Conservation (phyloP, 768 basidiomycete genomes). For the Russula virescens region DNA sequence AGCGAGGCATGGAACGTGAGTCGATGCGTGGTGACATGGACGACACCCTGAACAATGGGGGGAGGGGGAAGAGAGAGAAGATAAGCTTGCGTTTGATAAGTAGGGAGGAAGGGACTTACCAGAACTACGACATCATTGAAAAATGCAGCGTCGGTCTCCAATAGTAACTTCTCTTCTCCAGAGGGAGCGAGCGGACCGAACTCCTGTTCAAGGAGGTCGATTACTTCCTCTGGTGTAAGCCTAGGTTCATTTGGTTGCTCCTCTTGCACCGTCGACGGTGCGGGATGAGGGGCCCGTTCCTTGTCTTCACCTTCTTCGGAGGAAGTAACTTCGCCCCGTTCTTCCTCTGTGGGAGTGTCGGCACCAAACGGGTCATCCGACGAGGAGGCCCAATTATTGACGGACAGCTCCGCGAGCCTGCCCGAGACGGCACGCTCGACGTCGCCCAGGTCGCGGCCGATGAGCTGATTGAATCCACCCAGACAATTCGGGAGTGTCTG, state of each 20-base stretch:
- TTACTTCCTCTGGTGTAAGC: constrained; percentile 43
- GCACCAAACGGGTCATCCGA: constrained; percentile 17
- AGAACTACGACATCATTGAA: constrained; percentile 46
- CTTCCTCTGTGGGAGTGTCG: background rate
- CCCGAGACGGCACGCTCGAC: constrained; percentile 33
- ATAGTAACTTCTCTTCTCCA: constrained; percentile 45
- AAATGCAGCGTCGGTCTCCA: constrained; percentile 48
- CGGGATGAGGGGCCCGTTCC: background rate
- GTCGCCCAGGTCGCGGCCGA: constrained; percentile 37
- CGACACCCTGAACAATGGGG: constrained; percentile 42
- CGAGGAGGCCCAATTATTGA: constrained; percentile 32
- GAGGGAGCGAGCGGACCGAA: constrained; percentile 47
- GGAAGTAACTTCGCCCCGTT: constrained; percentile 11
- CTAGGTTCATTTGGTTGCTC: constrained; percentile 31
- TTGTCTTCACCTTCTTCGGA: constrained; percentile 27
- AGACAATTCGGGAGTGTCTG: constrained; percentile 24
- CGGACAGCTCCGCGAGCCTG: constrained; percentile 37
- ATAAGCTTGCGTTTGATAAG: constrained; percentile 12
- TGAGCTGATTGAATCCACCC: constrained; percentile 38
- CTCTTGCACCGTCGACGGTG: background rate
- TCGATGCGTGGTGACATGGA: constrained; percentile 62
- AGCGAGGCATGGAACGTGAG: constrained; percentile 61
- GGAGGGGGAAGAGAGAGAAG: constrained; percentile 9
- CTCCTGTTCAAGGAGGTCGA: constrained; percentile 48
- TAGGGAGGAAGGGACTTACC: constrained; percentile 29